Conservation (phyloP, 192 early-diverging fungal genomes). For the Linnemannia schmuckeri region DNA sequence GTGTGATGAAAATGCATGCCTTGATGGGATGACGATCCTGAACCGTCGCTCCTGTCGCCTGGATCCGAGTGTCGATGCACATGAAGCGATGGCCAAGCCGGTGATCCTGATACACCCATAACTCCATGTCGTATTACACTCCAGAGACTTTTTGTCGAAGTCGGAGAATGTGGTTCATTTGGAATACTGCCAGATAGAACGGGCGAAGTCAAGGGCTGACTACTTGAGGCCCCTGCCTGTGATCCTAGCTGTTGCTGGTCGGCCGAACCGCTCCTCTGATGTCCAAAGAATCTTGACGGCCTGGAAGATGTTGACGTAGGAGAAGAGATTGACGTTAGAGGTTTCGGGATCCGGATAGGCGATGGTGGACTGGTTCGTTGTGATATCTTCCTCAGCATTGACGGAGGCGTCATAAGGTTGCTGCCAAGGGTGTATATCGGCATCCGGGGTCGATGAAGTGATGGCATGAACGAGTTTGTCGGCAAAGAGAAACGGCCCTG, state of each 20-base stretch:
- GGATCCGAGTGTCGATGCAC: conserved; percentile 17
- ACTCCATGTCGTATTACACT: conserved; percentile 45
- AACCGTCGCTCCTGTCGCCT: conserved; percentile 15
- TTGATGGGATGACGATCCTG: conserved; percentile 6
- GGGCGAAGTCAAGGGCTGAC: conserved; percentile 19
- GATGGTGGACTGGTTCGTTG: conserved; percentile 28
- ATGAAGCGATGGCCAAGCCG: conserved; percentile 33
- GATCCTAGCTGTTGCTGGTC: conserved; percentile 17
- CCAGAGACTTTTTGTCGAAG: conserved; percentile 30
- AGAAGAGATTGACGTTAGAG: conserved; percentile 1
- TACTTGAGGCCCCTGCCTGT: conserved; percentile 5
- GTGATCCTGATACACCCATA: conserved; percentile 49
- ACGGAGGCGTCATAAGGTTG: conserved; percentile 43
- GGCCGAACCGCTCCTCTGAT: conserved; percentile 20
- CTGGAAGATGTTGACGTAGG: conserved; percentile 4
- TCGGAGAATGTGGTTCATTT: conserved; percentile 29
- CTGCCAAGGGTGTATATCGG: conserved; percentile 36
- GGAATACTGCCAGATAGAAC: neutral
- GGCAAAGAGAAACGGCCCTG: conserved; percentile 42
- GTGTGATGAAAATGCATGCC: conserved; percentile 21
- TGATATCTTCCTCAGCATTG: conserved; percentile 44
- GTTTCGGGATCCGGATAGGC: conserved; percentile 30
- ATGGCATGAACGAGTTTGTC: conserved; percentile 33
- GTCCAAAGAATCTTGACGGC: conserved; percentile 34
- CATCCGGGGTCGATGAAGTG: conserved; percentile 32